These are phyloP conservation scores for Hypoxylon fuscum DNA, from an alignment of 495 filamentous ascomycete genomes.

Conservation along the genomic window DNA sequence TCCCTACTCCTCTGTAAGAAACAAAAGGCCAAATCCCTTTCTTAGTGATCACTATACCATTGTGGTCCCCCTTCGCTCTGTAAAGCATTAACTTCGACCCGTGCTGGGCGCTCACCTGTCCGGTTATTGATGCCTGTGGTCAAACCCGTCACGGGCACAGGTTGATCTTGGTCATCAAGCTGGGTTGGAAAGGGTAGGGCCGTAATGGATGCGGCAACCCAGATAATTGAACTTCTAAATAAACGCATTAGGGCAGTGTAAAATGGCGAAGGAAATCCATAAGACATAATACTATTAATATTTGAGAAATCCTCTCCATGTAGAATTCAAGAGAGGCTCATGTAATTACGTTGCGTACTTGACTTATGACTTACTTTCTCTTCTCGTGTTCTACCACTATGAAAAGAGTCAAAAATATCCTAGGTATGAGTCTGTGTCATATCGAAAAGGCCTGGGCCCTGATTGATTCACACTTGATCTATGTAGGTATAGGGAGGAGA, in stretches of 20 bases:
- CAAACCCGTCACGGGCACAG: constrained; percentile 48
- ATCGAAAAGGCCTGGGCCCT: not conserved
- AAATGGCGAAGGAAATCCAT: not conserved
- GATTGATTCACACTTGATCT: constrained; percentile 1
- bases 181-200: not conserved
- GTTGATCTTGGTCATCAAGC: constrained; percentile 13
- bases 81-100: constrained; percentile 51
- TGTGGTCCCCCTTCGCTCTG: constrained; percentile 48
- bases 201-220: constrained; percentile 1
- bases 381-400: too few species aligned
- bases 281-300: not conserved
- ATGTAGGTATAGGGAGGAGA: not conserved
- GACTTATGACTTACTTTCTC: not conserved
- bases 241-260: constrained; percentile 6
- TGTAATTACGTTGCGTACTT: not conserved
- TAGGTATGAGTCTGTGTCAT: not conserved
- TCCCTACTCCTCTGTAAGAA: constrained; percentile 43
- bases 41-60: constrained; percentile 42
- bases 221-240: constrained; percentile 1
- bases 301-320: not conserved
- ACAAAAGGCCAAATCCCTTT: constrained; percentile 5
- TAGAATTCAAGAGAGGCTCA: not conserved
- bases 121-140: constrained; percentile 47
- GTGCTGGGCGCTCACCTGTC: constrained; percentile 46
- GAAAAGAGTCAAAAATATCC: too few species aligned